Base-by-base conservation (phyloP, 108 stramenopile species). In the Hondaea fermentalgiana region DNA sequence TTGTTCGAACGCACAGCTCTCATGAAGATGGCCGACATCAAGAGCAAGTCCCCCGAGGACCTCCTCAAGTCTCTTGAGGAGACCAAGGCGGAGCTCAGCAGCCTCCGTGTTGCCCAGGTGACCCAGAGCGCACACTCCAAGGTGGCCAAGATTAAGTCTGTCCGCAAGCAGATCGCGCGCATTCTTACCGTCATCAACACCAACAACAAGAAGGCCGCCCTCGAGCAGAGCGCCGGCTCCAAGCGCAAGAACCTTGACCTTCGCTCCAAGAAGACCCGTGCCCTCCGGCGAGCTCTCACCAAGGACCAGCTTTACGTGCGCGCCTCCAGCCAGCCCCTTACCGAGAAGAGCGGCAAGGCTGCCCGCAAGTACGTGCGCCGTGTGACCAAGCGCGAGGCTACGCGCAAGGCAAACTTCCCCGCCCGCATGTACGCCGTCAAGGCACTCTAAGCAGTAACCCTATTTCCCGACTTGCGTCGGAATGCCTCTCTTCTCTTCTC, bases 101-200 rank as follows among this genome's bases (percentile, higher is more conserved):
- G 95, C 89, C 95, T 99, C 90, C 96, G 97, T 89, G 98, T 98
- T 29, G 98, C 98, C 89, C 96, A 99, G 95, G 98, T 99, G 42
- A 98, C 98, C 28, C 97, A 97, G 83, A 97, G 98, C 49, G 98
- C 99, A 21, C 97, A 97, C 29, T 96, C 96, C 83, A 99, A 99
- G 95, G 96, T 99, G 90, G 97, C 98, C 90, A 99, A 99, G 96
- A 99, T 99, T 95, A 96, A 97, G 92, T 93, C 91, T 64, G 98
- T 99, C 59, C 99, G 99, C 93, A 98, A 98, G 90, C 94, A 93
- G 58, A 99, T 99, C 89, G 99, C 99, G 6, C 97, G 99, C 58
- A 94, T 98, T 59, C 93, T 99, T 87, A 99, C 99, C 47, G 98
- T 99, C 51, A 97, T 97, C 97, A 98, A 99, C 94, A 97, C 97